Conservation (phyloP, 83 land plant species). For the Picea abies region DNA sequence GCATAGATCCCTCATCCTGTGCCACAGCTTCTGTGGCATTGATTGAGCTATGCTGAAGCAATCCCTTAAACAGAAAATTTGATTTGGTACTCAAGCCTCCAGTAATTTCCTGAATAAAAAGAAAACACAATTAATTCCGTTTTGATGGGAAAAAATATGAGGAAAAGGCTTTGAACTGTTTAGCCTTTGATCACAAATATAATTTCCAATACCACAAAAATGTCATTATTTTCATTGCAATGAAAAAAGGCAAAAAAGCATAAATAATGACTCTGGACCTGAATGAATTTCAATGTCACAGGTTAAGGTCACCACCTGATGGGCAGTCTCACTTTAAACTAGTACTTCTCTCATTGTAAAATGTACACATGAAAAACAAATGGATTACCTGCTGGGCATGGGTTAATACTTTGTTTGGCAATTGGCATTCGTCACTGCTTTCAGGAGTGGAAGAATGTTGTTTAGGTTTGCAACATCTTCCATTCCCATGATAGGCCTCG, state of each 20-base stretch:
- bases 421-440: background rate
- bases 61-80: background rate
- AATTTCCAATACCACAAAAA: background rate
- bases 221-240: background rate
- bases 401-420: background rate
- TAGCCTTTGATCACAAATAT: background rate
- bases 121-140: background rate
- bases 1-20: background rate
- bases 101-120: background rate
- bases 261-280: background rate
- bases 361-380: background rate
- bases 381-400: constrained; percentile 10
- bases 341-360: background rate
- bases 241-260: background rate
- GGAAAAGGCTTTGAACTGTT: background rate
- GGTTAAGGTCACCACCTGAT: background rate
- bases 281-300: background rate
- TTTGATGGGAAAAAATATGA: background rate
- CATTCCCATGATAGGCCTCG: background rate
- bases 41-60: background rate
- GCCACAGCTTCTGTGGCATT: background rate
- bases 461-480: background rate
- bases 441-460: background rate
- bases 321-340: background rate
- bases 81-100: background rate